Evolutionary conservation across 176 grass and related monocot species (phyloP), one percentile per base, ranked within the genome.

Genomic region (Pontederia crassipes): DNA sequence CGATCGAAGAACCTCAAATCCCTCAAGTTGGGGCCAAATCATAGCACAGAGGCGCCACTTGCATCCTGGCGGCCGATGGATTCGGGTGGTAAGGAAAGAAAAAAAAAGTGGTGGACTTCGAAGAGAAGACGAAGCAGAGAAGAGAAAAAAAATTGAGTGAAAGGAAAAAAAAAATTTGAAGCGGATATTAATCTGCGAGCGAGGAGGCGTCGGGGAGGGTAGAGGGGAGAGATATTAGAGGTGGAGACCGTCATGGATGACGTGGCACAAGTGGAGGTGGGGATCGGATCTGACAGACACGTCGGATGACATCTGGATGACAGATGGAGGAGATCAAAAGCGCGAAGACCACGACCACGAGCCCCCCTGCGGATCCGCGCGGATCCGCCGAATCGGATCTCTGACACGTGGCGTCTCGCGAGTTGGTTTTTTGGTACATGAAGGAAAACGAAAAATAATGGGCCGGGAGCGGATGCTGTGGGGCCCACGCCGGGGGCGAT

Each of bases 201-300:
- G 66, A 52, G 48, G 54, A 72, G 62, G 58, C 7, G 4, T 15
- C 18, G 61, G 58, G 16, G 59, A 6, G 11, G 26, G 10, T 47
- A 28, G 50, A 64, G 49, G 52, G 57, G 18, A 27, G 45, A 77
- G 28, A 62, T 52, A 57, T 71, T 54, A 45, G 62, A 63, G 46
- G 18, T 52, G 24, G 29, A 12, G 17, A 11, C 12, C 8, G 46
- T 14, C 2, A 40, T 28, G 55, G 46, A 13, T 78, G 84, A 91
- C 87, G 70, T 97, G 87, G 92, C 74, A 68, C 57, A 87, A 85
- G 72, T 78, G 78, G 78, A 79, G 92, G 79, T 74, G 75, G 48
- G 81, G 48, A 82, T 65, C 9, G 46, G 35, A 56, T 61, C 60
- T 54, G 8, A 55, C 1, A 69, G 9, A 51, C 52, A 54, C 52